Percentiles rank a stretch among this genome's conserved stretches.
phyloP scores from a whole-genome alignment of 352 stramenopile genomes.

The Phytophthora agathidicida region DNA sequence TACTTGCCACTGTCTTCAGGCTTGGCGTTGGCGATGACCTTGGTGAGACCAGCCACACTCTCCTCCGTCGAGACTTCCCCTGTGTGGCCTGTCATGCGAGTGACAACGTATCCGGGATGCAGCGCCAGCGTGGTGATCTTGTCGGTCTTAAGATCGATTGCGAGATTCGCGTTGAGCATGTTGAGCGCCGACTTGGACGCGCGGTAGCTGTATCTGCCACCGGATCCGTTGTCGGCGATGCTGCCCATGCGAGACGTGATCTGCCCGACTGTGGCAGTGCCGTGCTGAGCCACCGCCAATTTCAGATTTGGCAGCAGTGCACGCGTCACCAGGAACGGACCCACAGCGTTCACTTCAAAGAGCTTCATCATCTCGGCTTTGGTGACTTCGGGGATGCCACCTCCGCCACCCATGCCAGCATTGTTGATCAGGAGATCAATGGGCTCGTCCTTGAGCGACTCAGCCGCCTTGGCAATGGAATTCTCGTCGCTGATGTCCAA shows the following conservation, averaged over 20 bases:
- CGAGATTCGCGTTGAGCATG: slow-evolving; percentile 59
- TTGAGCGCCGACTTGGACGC: slow-evolving; percentile 80
- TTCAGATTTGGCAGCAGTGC: slow-evolving; percentile 56
- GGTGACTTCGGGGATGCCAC: slow-evolving; percentile 45
- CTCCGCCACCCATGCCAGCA: slow-evolving; percentile 47
- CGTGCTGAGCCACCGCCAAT: slow-evolving; percentile 31
- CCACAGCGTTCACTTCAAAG: slow-evolving; percentile 70
- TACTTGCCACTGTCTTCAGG: slow-evolving; percentile 38
- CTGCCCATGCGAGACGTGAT: slow-evolving; percentile 58
- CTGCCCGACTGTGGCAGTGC: slow-evolving; percentile 47
- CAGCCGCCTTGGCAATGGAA: slow-evolving; percentile 47
- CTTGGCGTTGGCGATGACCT: slow-evolving; percentile 33
- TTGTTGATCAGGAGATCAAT: slow-evolving; percentile 77
- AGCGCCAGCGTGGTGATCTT: slow-evolving; percentile 53
- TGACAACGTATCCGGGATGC: slow-evolving; percentile 62
- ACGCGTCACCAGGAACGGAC: slow-evolving; percentile 60
- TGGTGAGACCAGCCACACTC: slow-evolving; percentile 46
- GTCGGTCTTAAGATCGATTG: slow-evolving; percentile 51
- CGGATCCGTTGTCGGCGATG: slow-evolving; percentile 43
- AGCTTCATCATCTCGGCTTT: slow-evolving; percentile 58
- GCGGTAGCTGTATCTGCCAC: slow-evolving; percentile 64
- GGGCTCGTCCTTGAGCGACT: slow-evolving; percentile 42
- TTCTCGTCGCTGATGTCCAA: slow-evolving; percentile 38
- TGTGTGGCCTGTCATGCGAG: slow-evolving; percentile 49
- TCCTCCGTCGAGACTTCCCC: slow-evolving; percentile 40